A percentile compares a stretch with the other conserved stretches of the same genome.
Evolutionary conservation across 164 flowering plant genomes (phyloP).

Genomic region (Annona squamosa): DNA sequence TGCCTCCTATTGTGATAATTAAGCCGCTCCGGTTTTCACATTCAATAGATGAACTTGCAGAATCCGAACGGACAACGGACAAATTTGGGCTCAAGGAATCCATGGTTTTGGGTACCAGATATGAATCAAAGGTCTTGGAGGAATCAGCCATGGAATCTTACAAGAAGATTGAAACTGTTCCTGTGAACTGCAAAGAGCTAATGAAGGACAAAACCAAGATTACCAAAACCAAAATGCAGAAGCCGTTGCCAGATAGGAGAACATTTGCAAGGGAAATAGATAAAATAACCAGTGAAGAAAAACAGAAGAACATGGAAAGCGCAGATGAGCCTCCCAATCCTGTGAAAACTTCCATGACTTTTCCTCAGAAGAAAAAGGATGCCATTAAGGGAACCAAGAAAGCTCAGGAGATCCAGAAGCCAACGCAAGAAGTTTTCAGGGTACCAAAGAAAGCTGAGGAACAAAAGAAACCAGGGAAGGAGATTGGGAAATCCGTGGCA

Average conservation of each 20-base stretch:
- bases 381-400: conserved; percentile 16
- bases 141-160: neutral
- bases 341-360: conserved; percentile 23
- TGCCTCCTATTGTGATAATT: conserved; percentile 72
- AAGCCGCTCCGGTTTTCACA: conserved; percentile 38
- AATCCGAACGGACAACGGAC: conserved; percentile 17
- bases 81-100: conserved; percentile 19
- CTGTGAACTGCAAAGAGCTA: neutral
- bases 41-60: conserved; percentile 16
- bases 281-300: conserved; percentile 2
- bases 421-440: conserved; percentile 4
- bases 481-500: conserved; percentile 18
- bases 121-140: neutral
- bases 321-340: conserved; percentile 14
- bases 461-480: conserved; percentile 23
- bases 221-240: neutral
- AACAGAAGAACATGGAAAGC: conserved; percentile 15
- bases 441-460: conserved; percentile 18
- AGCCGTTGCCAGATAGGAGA: neutral
- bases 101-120: conserved; percentile 6
- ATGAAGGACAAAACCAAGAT: neutral
- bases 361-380: conserved; percentile 25
- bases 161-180: neutral
- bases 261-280: neutral
- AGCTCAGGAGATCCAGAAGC: conserved; percentile 24